Base-by-base conservation (phyloP, 768 basidiomycete genomes). In the Dentipellis sp. region DNA sequence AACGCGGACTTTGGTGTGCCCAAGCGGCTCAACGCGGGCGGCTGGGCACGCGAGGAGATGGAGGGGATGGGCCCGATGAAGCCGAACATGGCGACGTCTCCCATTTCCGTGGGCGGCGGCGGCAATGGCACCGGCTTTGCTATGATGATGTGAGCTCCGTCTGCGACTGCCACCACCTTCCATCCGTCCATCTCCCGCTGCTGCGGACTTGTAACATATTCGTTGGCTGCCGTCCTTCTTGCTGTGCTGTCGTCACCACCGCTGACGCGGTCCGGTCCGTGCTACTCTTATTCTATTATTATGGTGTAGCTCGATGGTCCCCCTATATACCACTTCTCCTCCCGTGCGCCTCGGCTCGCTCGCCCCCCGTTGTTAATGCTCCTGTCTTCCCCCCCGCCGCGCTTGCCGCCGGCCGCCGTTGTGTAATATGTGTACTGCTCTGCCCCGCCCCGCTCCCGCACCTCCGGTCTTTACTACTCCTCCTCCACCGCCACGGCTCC, bases 31-130 rank as follows among this genome's bases (percentile, higher is more conserved):
- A 52, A 64, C 50, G 61, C 62, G 56, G 56, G 53, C 56, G 45
- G 50, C 66, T 71, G 11, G 66, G 64, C 53, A 6, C 53, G 53
- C 48, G 56, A 57, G 34, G 59, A 55, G 49, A 68, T 70, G 63
- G 68, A 66, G 50, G 65, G 60, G 55, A 67, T 74, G 68, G 60
- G 64, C 42, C 68, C 69, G 66, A 56, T 61, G 49, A 72, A 70
- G 56, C 67, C 67, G 54, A 63, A 65, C 37, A 66, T 72, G 61
- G 62, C 58, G 46, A 56, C 64, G 49, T 61, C 65, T 19, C 67
- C 75, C 10, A 73, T 77, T 56, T 57, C 59, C 58, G 71, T 69
- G 49, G 67, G 74, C 35, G 70, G 72, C 53, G 71, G 69, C 50
- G 65, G 73, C 54, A 73, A 69, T 58, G 63, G 59, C 53, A 68